Base-by-base conservation (phyloP, 441 rosid genomes). In the Gossypium davidsonii region DNA sequence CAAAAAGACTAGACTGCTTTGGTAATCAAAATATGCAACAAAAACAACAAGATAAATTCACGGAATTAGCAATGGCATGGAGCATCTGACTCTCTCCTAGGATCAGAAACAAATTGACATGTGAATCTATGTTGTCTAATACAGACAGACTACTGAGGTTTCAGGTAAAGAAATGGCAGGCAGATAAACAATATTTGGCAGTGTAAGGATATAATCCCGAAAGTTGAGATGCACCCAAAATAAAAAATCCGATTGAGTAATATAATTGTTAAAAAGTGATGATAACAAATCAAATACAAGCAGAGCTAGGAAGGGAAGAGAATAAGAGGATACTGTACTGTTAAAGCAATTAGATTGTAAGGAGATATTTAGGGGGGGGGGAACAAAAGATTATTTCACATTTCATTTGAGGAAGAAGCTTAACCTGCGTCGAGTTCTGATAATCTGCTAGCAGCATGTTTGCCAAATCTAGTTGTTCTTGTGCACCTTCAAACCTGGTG, bases 401-500 rank as follows among this genome's bases (percentile, higher is more conserved):
- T 66, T 64, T 62, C 37, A 60, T 52, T 67, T 18, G 60, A 7
- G 23, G 28, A 59, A 78, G 59, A 61, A 78, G 79, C 51, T 73
- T 80, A 72, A 91, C 97, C 94, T 88, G 87, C 79, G 76, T 60
- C 73, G 85, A 73, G 80, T 77, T 80, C 75, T 83, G 85, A 76
- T 84, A 80, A 79, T 89, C 93, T 64, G 75, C 80, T 66, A 79
- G 82, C 82, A 83, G 84, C 70, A 62, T 78, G 31, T 86, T 89
- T 61, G 79, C 85, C 67, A 63, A 69, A 77, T 83, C 76, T 52
- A 90, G 76, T 75, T 88, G 88, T 71, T 94, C 89, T 81, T 82
- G 85, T 39, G 79, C 80, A 58, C 59, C 84, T 74, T 84, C 86
- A 80, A 73, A 85, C 79, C 80, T 72, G 34, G 82, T 75, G 80